Evolutionary conservation across 805 yeast species (phyloP), one percentile per base, ranked within the genome.

Genomic region (Nakazawaea laoshanensis): DNA sequence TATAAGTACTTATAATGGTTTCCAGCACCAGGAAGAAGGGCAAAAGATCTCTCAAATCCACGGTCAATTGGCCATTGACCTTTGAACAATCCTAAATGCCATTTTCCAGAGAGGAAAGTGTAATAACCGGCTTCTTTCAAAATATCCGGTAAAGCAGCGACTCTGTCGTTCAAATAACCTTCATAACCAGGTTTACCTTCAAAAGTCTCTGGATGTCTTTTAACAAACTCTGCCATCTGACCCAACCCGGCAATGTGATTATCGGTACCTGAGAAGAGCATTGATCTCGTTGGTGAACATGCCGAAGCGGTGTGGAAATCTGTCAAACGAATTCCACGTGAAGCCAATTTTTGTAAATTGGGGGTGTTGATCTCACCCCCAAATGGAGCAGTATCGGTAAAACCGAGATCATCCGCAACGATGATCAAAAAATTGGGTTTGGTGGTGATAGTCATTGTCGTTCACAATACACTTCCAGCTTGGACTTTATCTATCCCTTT

Each of bases 291-390:
- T 6, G 81, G 80, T 2, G 80, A 72, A 42, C 80, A 74, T 1
- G 80, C 79, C 3, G 77, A 63, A 4, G 79, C 79, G 2, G 80
- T 67, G 39, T 74, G 77, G 50, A 74, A 74, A 38, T 74, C 73
- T 8, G 77, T 69, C 42, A 73, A 67, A 28, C 72, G 46, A 14
- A 63, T 43, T 4, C 80, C 79, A 6, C 49, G 45, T 7, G 45
- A 24, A 2, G 75, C 72, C 21, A 74, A 45, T 29, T 44, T 55
- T 13, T 63, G 48, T 12, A 74, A 52, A 38, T 68, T 66, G 1
- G 80, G 81, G 1, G 80, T 73, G 22, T 58, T 52, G 27, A 72
- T 72, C 44, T 73, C 79, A 14, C 76, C 72, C 1, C 80, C 80
- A 46, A 67, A 74, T 2, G 72, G 55, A 20, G 64, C 47, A 11